Conservation (phyloP, 495 filamentous ascomycete species). For the Xylaria cubensis region DNA sequence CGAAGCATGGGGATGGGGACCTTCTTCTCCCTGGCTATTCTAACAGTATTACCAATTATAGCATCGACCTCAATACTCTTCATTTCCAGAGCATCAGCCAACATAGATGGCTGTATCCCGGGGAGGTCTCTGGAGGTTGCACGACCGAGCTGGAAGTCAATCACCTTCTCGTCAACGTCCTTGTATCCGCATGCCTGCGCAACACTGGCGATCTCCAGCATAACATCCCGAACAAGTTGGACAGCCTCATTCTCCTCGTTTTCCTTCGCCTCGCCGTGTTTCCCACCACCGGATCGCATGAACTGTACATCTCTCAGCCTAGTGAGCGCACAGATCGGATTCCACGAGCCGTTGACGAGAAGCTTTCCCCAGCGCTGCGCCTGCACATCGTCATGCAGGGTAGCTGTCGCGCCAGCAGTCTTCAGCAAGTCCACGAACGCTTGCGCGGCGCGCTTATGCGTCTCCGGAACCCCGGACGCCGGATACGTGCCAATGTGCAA, state of each 20-base stretch:
- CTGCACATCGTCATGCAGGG: constrained; percentile 57
- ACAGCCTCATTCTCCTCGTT: constrained; percentile 35
- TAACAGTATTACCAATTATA: constrained; percentile 59
- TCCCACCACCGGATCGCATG: constrained; percentile 42
- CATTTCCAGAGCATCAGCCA: constrained; percentile 50
- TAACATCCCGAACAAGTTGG: constrained; percentile 49
- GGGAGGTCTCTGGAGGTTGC: constrained; percentile 40
- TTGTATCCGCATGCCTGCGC: constrained; percentile 52
- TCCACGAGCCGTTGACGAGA: constrained; percentile 58
- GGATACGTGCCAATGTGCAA: constrained; percentile 59
- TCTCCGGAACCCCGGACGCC: constrained; percentile 29
- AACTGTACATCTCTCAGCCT: constrained; percentile 52
- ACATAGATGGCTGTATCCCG: constrained; percentile 57
- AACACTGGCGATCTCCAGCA: constrained; percentile 58
- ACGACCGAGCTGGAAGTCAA: constrained; percentile 46
- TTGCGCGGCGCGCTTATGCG: constrained; percentile 40
- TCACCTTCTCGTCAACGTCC: constrained; percentile 46
- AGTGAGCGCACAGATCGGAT: constrained; percentile 59
- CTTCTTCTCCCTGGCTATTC: constrained; percentile 48
- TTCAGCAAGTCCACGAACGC: constrained; percentile 47
- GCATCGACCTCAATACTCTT: constrained; percentile 58
- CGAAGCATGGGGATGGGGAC: constrained; percentile 53
- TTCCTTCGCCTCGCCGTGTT: background rate
- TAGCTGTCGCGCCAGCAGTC: constrained; percentile 47
- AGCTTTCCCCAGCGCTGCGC: constrained; percentile 59